These are phyloP conservation scores for Deuterostichococcus epilithicus DNA, from an alignment of 139 green algal genomes.

Conservation along the genomic window DNA sequence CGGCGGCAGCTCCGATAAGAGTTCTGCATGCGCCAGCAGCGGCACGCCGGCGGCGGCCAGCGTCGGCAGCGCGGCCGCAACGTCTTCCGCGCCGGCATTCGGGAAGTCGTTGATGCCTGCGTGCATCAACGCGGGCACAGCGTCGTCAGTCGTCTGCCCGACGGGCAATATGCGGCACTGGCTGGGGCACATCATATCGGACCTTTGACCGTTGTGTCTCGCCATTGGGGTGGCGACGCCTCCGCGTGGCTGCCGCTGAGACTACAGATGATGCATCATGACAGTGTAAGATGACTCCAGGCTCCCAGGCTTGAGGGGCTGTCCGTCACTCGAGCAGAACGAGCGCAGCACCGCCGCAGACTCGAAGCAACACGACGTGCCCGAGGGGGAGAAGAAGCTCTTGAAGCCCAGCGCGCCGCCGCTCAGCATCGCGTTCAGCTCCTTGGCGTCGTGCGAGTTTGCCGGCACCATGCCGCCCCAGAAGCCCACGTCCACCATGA, in stretches of 20 bases:
- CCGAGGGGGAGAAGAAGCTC: constrained; percentile 84
- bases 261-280: too few relatives aligned
- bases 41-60: constrained; percentile 62
- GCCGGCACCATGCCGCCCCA: constrained; percentile 89
- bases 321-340: too few relatives aligned
- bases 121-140: constrained; percentile 3
- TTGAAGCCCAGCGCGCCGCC: constrained; percentile 89
- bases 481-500: constrained; percentile 71
- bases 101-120: constrained; percentile 85
- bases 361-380: not conserved
- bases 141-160: too few relatives aligned
- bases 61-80: constrained; percentile 62
- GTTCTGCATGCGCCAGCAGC: constrained; percentile 77
- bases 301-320: too few relatives aligned
- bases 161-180: too few relatives aligned
- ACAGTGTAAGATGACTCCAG: too few relatives aligned
- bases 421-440: constrained; percentile 61
- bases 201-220: too few relatives aligned
- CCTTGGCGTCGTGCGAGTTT: constrained; percentile 64
- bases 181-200: too few relatives aligned
- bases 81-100: constrained; percentile 49
- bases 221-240: too few relatives aligned
- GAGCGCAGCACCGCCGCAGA: too few relatives aligned
- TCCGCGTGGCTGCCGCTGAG: too few relatives aligned
- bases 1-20: constrained; percentile 31